phyloP scores from a whole-genome alignment of 176 grass and related monocot species.

The Rhipidocladum racemiflorum region DNA sequence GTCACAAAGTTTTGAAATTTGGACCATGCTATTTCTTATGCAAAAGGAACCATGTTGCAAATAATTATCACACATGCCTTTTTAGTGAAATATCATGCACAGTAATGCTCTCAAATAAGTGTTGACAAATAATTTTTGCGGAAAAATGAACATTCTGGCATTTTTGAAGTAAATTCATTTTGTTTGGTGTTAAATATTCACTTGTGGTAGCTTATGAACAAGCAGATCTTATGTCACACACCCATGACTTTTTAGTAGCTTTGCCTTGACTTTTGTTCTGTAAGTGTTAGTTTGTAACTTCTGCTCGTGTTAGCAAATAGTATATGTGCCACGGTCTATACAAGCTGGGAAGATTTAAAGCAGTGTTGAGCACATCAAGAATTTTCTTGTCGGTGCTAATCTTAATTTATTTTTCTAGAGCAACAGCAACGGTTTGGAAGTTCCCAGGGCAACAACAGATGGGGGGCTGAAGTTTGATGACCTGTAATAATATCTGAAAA shows the following conservation, averaged over 20 bases:
- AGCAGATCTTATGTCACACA: too few species aligned
- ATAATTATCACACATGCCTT: neutral
- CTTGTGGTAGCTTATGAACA: too few species aligned
- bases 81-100: neutral
- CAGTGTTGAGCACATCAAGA: neutral
- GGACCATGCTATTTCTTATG: neutral
- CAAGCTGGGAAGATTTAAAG: too few species aligned
- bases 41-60: neutral
- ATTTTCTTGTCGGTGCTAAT: constrained; percentile 1
- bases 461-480: neutral
- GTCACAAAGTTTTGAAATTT: neutral
- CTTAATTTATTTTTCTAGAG: constrained; percentile 4
- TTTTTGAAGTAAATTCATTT: too few species aligned
- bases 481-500: constrained; percentile 1
- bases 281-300: too few species aligned
- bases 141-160: too few species aligned
- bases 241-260: too few species aligned
- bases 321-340: too few species aligned
- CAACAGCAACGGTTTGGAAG: neutral
- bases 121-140: too few species aligned
- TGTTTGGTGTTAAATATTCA: too few species aligned
- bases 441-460: neutral
- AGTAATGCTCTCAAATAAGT: neutral
- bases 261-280: too few species aligned
- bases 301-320: too few species aligned